Conservation (phyloP, 345 rosid genomes). For the Abelmoschus esculentus region DNA sequence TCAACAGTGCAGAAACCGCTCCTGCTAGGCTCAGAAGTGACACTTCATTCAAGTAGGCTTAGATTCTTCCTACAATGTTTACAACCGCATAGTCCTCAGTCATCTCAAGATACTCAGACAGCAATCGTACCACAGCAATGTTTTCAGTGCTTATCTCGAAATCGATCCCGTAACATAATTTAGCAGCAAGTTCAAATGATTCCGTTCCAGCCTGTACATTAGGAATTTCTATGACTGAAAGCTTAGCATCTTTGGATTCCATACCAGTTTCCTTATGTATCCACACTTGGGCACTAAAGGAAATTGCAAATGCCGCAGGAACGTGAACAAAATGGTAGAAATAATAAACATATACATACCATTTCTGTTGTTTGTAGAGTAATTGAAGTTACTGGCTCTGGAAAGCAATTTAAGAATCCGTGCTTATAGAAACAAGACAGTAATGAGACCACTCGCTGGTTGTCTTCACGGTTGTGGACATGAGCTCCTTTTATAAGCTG, state of each 20-base stretch:
- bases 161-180: conserved; percentile 87
- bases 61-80: conserved; percentile 61
- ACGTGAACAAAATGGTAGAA: background rate
- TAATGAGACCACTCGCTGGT: conserved; percentile 73
- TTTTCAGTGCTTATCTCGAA: conserved; percentile 75
- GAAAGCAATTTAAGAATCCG: background rate
- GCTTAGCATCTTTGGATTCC: conserved; percentile 57
- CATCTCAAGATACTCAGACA: conserved; percentile 86
- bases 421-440: background rate
- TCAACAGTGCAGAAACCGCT: conserved; percentile 66
- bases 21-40: conserved; percentile 65
- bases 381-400: background rate
- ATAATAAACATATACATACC: background rate
- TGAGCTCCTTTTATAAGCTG: conserved; percentile 47
- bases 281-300: conserved; percentile 82
- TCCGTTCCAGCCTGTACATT: conserved; percentile 67
- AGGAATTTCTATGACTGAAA: conserved; percentile 40
- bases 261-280: conserved; percentile 53
- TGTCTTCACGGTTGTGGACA: conserved; percentile 83
- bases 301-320: conserved; percentile 42
- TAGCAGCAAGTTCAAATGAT: conserved; percentile 80
- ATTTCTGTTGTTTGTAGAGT: background rate
- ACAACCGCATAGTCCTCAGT: conserved; percentile 70
- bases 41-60: conserved; percentile 73
- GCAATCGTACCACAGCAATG: conserved; percentile 70